These are phyloP conservation scores for Corynespora cassiicola DNA, from an alignment of 2,329 filamentous ascomycete genomes.

Conservation along the genomic window DNA sequence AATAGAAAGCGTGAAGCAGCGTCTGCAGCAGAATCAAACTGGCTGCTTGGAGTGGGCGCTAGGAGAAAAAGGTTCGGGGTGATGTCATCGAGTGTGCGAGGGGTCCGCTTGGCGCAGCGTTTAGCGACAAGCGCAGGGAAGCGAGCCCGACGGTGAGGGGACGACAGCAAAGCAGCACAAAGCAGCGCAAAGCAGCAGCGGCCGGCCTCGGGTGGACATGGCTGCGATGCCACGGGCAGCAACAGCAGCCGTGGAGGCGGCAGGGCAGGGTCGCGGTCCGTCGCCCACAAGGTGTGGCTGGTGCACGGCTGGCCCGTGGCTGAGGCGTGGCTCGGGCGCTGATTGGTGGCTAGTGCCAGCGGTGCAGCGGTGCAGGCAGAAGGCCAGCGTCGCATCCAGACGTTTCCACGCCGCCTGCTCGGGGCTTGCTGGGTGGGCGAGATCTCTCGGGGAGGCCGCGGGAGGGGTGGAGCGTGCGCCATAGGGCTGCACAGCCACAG, in stretches of 20 bases:
- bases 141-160: constrained; percentile 2
- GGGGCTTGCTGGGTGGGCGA: constrained; percentile 8
- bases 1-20: constrained; percentile 30
- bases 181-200: constrained; percentile 8
- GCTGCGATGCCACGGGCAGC: constrained; percentile 4
- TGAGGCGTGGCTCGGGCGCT: constrained; percentile 9
- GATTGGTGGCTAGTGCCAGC: constrained; percentile 31
- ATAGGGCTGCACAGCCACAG: constrained; percentile 6
- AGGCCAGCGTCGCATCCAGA: constrained; percentile 10
- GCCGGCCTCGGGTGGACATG: neutral
- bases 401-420: too few species aligned
- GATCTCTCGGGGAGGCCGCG: constrained; percentile 20
- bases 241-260: too few species aligned
- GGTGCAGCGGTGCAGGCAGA: constrained; percentile 10
- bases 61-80: constrained; percentile 9
- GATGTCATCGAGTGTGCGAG: constrained; percentile 33
- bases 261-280: too few species aligned
- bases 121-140: constrained; percentile 5
- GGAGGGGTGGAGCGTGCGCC: constrained; percentile 15
- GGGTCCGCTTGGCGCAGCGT: constrained; percentile 15
- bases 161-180: constrained; percentile 1
- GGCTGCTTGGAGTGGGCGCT: constrained; percentile 11
- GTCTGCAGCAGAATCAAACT: constrained; percentile 12
- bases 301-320: too few species aligned
- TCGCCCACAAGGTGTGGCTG: too few species aligned